A percentile compares a stretch with the other conserved stretches of the same genome.
Conservation (phyloP, 2,329 filamentous ascomycete genomes). For the Pestalotiopsis sp. region DNA sequence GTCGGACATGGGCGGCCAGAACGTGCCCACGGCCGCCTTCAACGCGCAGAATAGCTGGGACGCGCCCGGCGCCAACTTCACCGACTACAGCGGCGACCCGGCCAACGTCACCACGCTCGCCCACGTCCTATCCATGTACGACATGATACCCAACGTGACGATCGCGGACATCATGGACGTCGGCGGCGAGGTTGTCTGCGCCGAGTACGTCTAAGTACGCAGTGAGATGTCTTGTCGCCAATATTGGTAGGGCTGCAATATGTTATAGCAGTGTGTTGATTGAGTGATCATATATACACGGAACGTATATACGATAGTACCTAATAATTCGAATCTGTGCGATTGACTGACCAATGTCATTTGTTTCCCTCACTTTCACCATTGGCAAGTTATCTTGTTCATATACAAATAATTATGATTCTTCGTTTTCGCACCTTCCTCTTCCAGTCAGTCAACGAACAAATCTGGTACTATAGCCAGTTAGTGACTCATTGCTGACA, state of each 20-base stretch:
- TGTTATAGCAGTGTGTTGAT: not conserved
- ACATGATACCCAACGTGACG: constrained; percentile 34
- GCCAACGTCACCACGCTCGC: constrained; percentile 4
- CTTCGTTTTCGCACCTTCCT: not conserved
- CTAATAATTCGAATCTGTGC: too few relatives aligned
- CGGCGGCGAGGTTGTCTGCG: constrained; percentile 18
- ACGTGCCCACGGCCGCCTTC: constrained; percentile 15
- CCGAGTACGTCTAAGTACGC: constrained; percentile 19
- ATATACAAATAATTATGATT: not conserved
- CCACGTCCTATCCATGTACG: constrained; percentile 6
- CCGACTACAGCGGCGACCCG: constrained; percentile 18
- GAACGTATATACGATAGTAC: not conserved
- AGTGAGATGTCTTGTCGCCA: not conserved
- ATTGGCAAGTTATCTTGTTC: too few relatives aligned
- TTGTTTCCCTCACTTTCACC: too few relatives aligned
- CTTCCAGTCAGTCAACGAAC: not conserved
- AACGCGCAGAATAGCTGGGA: constrained; percentile 3
- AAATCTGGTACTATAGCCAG: not conserved
- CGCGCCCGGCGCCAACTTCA: constrained; percentile 14
- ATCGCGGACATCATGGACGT: constrained; percentile 23
- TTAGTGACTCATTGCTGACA: not conserved
- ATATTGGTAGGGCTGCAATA: too few relatives aligned
- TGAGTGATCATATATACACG: not conserved
- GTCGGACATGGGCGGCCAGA: constrained; percentile 24
- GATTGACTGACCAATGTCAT: too few relatives aligned